Evolutionary conservation across 2,329 filamentous ascomycete genomes (phyloP), one percentile per base, ranked within the genome.

Genomic region (Orbilia brochopaga): DNA sequence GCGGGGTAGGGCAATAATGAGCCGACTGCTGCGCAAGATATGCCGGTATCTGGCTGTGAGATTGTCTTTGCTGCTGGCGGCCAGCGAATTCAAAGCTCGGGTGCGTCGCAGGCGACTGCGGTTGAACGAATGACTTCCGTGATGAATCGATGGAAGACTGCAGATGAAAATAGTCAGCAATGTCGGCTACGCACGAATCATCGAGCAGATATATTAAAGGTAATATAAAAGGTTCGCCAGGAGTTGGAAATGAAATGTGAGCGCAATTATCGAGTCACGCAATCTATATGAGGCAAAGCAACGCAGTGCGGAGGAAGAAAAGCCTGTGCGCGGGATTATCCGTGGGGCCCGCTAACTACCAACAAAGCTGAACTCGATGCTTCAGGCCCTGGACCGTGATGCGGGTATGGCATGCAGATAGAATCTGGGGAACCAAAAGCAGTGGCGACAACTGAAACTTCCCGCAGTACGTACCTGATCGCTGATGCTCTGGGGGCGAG

Each of bases 1-100:
- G 66, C 4, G 66, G 66, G 6, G 59, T 70, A 17, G 66, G 66
- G 54, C 63, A 70, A 54, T 59, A 70, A 17, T 64, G 66, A n/a
- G 63, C 58, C 15, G 58, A 50, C 35, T 57, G 59, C n/a, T 48
- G 42, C 3, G 37, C 30, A 15, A 60, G 37, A 19, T 64, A 70
- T 17, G 53, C 51, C 17, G 51, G 35, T 2, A 35, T 17, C 37
- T 56, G 58, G 13, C 37, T 15, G 19, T 21, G 19, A 51, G 66
- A 70, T 50, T 60, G 54, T 21, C 66, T 53, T 48, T 59, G 48
- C 15, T 53, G 23, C 17, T 50, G 54, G 17, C 46, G 59, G 37
- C 51, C 23, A 19, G 54, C 48, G 35, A 52, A 59, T 44, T 63
- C 59, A 32, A 57, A 44, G 50, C 59, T 56, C 19, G 53, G 53